Conservation (phyloP, 148 eudicot genomes). For the Drosera capensis region DNA sequence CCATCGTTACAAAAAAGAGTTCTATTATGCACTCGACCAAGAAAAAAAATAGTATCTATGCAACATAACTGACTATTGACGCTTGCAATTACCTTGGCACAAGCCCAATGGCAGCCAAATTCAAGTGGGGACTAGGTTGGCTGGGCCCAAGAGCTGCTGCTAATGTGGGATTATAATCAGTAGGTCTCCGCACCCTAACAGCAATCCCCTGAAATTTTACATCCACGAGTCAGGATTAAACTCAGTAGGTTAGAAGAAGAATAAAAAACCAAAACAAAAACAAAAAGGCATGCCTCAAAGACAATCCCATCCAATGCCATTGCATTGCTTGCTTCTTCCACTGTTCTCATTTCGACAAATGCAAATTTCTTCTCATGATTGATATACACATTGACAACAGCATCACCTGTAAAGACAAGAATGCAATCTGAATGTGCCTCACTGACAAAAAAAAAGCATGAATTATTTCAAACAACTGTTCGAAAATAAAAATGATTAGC, state of each 20-base stretch:
- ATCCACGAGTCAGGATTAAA: constrained; percentile 1
- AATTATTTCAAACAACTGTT: not conserved
- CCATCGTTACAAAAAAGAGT: not conserved
- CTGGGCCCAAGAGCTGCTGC: constrained; percentile 90
- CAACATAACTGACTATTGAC: not conserved
- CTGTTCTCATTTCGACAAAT: constrained; percentile 95
- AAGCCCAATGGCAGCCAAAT: constrained; percentile 78
- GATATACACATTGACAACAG: constrained; percentile 90
- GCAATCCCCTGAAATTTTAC: constrained; percentile 68
- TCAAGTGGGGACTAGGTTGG: constrained; percentile 69
- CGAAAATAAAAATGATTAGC: not conserved
- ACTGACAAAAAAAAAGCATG: constrained; percentile 2
- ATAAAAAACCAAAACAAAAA: not conserved
- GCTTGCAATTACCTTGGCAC: constrained; percentile 66
- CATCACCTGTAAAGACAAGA: constrained; percentile 68
- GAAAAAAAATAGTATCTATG: not conserved
- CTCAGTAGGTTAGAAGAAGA: not conserved
- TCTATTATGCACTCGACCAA: not conserved
- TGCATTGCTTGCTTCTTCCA: constrained; percentile 96
- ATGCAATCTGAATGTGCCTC: constrained; percentile 2
- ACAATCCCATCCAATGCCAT: constrained; percentile 91
- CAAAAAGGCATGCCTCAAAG: constrained; percentile 48
- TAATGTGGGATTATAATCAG: constrained; percentile 78
- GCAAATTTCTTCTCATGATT: constrained; percentile 97
- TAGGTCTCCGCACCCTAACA: constrained; percentile 80